These are phyloP conservation scores for Metarhizium anisopliae DNA, from an alignment of 2,329 filamentous ascomycete species.

Conservation along the genomic window DNA sequence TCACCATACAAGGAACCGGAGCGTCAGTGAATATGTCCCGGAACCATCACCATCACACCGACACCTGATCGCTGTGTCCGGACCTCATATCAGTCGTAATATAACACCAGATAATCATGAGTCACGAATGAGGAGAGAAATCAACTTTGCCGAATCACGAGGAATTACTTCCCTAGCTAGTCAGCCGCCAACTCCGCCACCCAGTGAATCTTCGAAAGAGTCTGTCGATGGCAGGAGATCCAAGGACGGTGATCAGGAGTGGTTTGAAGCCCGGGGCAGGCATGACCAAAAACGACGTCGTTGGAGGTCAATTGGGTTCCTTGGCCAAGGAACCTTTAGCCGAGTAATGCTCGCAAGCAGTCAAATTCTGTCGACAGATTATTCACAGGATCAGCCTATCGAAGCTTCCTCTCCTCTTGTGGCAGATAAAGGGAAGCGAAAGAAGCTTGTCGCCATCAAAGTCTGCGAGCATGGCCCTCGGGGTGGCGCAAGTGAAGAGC, in stretches of 20 bases:
- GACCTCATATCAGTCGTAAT: conserved; percentile 40
- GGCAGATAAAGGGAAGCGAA: conserved; percentile 42
- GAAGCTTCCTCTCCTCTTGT: conserved; percentile 22
- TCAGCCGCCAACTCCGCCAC: conserved; percentile 70
- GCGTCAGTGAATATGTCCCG: conserved; percentile 80
- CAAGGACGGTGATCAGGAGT: conserved; percentile 41
- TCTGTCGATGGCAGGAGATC: conserved; percentile 30
- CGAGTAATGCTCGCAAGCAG: conserved; percentile 87
- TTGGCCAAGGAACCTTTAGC: conserved; percentile 94
- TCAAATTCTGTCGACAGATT: conserved; percentile 48
- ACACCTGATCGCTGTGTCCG: conserved; percentile 66
- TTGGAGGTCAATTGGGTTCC: conserved; percentile 70
- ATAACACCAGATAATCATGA: conserved; percentile 28
- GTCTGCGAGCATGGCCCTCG: conserved; percentile 91
- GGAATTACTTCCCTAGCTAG: conserved; percentile 56
- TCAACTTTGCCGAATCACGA: conserved; percentile 69
- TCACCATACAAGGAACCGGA: conserved; percentile 62
- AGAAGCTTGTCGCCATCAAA: conserved; percentile 86
- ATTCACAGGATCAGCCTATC: conserved; percentile 18
- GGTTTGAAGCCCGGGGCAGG: conserved; percentile 61
- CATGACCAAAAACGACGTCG: conserved; percentile 60
- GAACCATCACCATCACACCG: conserved; percentile 60
- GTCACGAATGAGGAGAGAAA: conserved; percentile 59
- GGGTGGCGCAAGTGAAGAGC: conserved; percentile 85
- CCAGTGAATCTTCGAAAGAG: conserved; percentile 59